Evolutionary conservation across 2,329 filamentous ascomycete species (phyloP).

Genomic region (Exophiala viscosa): DNA sequence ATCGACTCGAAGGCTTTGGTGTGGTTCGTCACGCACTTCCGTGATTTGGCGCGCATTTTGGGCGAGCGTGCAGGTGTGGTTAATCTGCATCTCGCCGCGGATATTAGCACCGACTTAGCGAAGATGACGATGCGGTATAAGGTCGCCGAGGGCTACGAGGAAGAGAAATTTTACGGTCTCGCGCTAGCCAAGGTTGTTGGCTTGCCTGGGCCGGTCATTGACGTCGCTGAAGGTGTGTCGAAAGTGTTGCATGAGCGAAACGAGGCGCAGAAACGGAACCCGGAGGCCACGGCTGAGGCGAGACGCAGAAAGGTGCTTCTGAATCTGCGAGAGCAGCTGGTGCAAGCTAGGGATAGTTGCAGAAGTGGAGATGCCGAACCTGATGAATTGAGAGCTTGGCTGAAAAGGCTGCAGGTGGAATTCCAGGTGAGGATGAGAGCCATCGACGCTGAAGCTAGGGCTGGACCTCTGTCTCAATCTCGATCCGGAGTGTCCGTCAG

Average conservation of each 20-base stretch:
- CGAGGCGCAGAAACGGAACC: conserved; percentile 57
- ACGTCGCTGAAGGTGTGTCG: conserved; percentile 65
- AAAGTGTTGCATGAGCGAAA: conserved; percentile 57
- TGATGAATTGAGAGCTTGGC: conserved; percentile 59
- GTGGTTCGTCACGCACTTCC: conserved; percentile 94
- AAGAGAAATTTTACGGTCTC: conserved; percentile 78
- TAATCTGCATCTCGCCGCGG: conserved; percentile 74
- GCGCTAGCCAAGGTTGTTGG: conserved; percentile 71
- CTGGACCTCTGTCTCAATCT: neutral
- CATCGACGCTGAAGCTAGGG: conserved; percentile 48
- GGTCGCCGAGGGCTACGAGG: conserved; percentile 66
- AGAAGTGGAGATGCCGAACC: conserved; percentile 58
- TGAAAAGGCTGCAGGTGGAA: conserved; percentile 66
- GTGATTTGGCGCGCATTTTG: conserved; percentile 73
- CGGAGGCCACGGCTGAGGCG: conserved; percentile 56
- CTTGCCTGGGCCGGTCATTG: conserved; percentile 64
- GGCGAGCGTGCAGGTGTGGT: conserved; percentile 72
- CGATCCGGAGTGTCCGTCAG: neutral
- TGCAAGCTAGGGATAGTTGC: conserved; percentile 54
- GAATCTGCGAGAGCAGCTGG: conserved; percentile 66
- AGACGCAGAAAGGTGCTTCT: conserved; percentile 70
- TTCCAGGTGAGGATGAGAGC: conserved; percentile 69
- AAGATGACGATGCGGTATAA: conserved; percentile 83
- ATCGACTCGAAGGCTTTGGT: conserved; percentile 73
- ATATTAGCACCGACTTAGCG: conserved; percentile 49